Percentiles rank a stretch among this genome's conserved stretches.
Evolutionary conservation across 139 green algal species (phyloP).

Genomic region (Tetradesmus lagerheimii): DNA sequence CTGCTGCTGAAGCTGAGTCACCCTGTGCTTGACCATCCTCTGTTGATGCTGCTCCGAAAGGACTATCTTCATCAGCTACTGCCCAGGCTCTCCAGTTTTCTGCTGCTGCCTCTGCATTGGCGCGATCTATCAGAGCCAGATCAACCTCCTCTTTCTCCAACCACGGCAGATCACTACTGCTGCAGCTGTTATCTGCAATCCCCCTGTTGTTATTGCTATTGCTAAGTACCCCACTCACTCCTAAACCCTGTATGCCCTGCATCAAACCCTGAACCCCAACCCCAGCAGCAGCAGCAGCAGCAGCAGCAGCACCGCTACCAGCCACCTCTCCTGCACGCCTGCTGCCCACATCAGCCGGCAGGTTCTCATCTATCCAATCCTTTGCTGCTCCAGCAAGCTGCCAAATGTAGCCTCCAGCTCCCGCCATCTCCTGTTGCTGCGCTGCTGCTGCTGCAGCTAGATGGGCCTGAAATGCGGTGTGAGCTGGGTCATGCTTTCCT

Average conservation of each 20-base stretch:
- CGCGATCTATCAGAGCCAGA: slow-evolving; percentile 33
- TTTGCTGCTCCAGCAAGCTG: slow-evolving; percentile 58
- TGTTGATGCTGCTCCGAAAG: slow-evolving; percentile 32
- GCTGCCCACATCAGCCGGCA: slow-evolving; percentile 51
- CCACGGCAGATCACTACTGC: slow-evolving; percentile 12
- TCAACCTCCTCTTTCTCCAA: slow-evolving; percentile 63
- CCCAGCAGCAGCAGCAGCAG: not conserved
- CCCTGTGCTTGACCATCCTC: not conserved
- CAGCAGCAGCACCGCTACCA: not conserved
- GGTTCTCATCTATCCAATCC: slow-evolving; percentile 62
- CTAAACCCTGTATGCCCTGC: not conserved
- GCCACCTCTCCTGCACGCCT: not conserved
- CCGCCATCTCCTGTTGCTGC: slow-evolving; percentile 36
- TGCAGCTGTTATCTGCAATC: not conserved
- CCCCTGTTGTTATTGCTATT: not conserved
- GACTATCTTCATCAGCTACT: not conserved
- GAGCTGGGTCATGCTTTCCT: slow-evolving; percentile 17
- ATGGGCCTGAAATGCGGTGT: not conserved
- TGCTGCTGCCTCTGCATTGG: slow-evolving; percentile 57
- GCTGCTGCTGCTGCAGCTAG: slow-evolving; percentile 21
- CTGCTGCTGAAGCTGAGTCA: not conserved
- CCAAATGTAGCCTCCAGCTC: slow-evolving; percentile 49
- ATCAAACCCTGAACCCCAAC: not conserved
- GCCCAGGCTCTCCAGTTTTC: slow-evolving; percentile 39
- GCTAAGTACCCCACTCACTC: not conserved